Percentiles rank a stretch among this genome's conserved stretches.
Conservation (phyloP, 371 early-diverging fungal species). For the Mycotypha africana region DNA sequence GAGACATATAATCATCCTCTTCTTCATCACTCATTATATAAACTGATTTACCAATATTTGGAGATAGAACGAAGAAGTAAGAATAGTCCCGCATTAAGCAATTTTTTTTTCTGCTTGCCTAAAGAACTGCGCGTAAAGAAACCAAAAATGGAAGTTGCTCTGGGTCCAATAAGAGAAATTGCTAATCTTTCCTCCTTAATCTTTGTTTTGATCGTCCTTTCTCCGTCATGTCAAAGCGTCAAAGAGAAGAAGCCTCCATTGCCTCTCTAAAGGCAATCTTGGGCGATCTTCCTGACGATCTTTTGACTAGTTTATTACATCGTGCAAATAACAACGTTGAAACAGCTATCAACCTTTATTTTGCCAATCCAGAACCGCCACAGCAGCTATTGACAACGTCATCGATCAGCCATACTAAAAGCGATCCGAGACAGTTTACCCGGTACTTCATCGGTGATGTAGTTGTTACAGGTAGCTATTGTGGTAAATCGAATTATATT, state of each 20-base stretch:
- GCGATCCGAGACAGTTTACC: neutral
- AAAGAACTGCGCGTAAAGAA: too few relatives aligned
- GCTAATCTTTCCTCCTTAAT: too few relatives aligned
- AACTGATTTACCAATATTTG: too few relatives aligned
- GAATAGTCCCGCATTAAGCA: too few relatives aligned
- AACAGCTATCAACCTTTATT: conserved; percentile 17
- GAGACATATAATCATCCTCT: conserved; percentile 63
- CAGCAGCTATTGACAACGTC: neutral
- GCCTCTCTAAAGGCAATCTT: conserved; percentile 8
- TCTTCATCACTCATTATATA: conserved; percentile 15
- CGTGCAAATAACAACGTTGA: conserved; percentile 18
- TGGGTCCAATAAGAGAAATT: too few relatives aligned
- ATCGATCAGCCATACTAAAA: neutral
- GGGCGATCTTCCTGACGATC: conserved; percentile 3
- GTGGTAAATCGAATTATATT: neutral
- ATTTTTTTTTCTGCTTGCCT: too few relatives aligned
- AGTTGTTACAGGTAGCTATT: conserved; percentile 22
- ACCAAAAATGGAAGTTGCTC: too few relatives aligned
- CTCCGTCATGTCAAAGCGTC: conserved; percentile 14
- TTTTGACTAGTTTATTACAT: conserved; percentile 6
- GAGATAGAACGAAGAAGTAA: too few relatives aligned
- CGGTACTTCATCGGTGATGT: conserved; percentile 34
- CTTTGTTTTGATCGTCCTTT: too few relatives aligned
- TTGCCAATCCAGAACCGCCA: conserved; percentile 3
- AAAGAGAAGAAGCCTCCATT: conserved; percentile 9